Evolutionary conservation across 148 eudicot species (phyloP).

Genomic region (Dianthus caryophyllus): DNA sequence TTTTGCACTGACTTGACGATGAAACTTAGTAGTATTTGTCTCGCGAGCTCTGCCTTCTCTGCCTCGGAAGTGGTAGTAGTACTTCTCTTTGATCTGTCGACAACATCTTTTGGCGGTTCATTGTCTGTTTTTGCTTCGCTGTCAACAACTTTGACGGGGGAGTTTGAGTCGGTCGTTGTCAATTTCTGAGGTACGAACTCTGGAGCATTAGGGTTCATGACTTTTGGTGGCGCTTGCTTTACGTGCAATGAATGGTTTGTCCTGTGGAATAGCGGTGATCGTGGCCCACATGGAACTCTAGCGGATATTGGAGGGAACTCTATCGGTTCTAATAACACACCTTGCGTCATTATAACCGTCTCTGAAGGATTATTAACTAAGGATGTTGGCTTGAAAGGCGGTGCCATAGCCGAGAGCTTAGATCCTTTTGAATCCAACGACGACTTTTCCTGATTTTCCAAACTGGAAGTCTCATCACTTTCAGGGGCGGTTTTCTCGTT

Average conservation of each 20-base stretch:
- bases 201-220: constrained; percentile 97
- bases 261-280: constrained; percentile 71
- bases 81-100: constrained; percentile 37
- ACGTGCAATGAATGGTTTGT: constrained; percentile 41
- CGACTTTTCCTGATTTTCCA: constrained; percentile 47
- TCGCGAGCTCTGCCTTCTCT: constrained; percentile 86
- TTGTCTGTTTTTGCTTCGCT: constrained; percentile 23
- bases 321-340: constrained; percentile 56
- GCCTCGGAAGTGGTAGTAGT: constrained; percentile 66
- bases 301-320: constrained; percentile 86
- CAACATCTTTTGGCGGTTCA: constrained; percentile 35
- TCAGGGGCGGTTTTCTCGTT: constrained; percentile 31
- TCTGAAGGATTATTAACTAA: constrained; percentile 41
- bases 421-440: constrained; percentile 55
- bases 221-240: constrained; percentile 40
- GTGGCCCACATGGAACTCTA: constrained; percentile 86
- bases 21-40: constrained; percentile 91
- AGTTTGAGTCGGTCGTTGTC: constrained; percentile 29
- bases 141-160: constrained; percentile 22
- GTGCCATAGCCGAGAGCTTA: constrained; percentile 91
- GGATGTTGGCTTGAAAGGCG: constrained; percentile 68
- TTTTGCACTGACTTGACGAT: constrained; percentile 82
- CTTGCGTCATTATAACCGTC: constrained; percentile 46
- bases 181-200: constrained; percentile 72
- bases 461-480: constrained; percentile 27